Percentiles rank a stretch among this genome's conserved stretches.
phyloP scores from a whole-genome alignment of 768 basidiomycete species.

The Russula sp. region DNA sequence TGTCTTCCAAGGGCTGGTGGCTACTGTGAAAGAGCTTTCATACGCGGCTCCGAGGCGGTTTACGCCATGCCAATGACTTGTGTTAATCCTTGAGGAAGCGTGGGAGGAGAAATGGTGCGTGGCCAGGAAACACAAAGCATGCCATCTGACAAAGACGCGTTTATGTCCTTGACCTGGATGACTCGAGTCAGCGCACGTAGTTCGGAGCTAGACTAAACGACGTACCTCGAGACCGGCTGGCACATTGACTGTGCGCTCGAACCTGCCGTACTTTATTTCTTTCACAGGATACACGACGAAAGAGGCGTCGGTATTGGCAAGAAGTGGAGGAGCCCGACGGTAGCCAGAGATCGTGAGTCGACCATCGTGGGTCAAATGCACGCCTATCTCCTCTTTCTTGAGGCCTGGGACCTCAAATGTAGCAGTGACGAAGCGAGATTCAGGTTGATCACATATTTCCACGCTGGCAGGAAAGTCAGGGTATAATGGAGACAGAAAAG shows the following conservation, averaged over 20 bases:
- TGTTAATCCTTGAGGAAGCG: neutral
- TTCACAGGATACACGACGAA: conserved; percentile 23
- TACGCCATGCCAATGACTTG: conserved; percentile 18
- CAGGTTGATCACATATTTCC: conserved; percentile 47
- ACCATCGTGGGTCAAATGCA: conserved; percentile 46
- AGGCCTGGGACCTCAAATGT: conserved; percentile 57
- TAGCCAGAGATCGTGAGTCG: conserved; percentile 50
- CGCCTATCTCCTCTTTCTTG: conserved; percentile 46
- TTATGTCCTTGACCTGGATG: conserved; percentile 29
- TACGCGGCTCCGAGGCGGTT: neutral
- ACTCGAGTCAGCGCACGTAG: conserved; percentile 10
- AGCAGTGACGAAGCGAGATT: conserved; percentile 46
- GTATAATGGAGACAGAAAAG: neutral
- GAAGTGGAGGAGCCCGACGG: conserved; percentile 33
- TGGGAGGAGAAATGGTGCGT: conserved; percentile 3
- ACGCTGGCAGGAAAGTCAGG: conserved; percentile 35
- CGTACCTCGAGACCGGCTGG: conserved; percentile 30
- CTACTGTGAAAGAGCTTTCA: neutral
- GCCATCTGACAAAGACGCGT: conserved; percentile 27
- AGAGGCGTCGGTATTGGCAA: conserved; percentile 16
- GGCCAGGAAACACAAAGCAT: conserved; percentile 31
- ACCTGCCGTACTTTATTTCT: conserved; percentile 30
- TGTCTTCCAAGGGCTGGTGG: neutral
- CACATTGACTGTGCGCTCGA: conserved; percentile 29
- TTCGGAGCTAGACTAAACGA: neutral